A percentile compares a stretch with the other conserved stretches of the same genome.
Conservation (phyloP, 1,284 basidiomycete genomes). For the Stygiomarasmius scandens region DNA sequence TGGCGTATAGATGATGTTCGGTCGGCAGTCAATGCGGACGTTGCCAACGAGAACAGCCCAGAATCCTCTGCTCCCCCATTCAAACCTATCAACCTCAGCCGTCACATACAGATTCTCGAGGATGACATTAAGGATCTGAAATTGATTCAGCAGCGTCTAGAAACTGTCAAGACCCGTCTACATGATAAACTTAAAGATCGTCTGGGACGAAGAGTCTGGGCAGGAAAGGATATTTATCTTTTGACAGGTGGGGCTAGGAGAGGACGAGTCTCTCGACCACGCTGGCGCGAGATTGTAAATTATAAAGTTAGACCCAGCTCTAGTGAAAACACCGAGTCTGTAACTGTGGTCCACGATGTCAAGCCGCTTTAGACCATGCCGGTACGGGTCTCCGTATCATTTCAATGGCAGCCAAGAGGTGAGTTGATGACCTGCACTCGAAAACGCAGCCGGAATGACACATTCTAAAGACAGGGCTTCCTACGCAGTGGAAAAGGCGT, state of each 20-base stretch:
- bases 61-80: constrained; percentile 22
- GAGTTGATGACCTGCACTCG: no score
- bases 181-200: constrained; percentile 66
- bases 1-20: constrained; percentile 16
- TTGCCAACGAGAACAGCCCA: constrained; percentile 27
- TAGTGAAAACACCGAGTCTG: not conserved
- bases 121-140: constrained; percentile 55
- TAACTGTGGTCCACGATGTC: not conserved
- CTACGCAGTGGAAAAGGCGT: no score
- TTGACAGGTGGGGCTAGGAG: constrained; percentile 29
- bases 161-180: constrained; percentile 50
- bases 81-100: constrained; percentile 53
- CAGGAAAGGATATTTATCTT: constrained; percentile 56
- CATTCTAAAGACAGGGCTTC: no score
- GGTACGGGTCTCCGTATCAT: no score
- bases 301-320: not conserved
- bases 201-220: constrained; percentile 72
- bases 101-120: constrained; percentile 57
- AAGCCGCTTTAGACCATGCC: not conserved
- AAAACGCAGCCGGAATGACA: no score
- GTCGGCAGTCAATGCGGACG: constrained; percentile 30
- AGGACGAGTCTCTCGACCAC: not conserved
- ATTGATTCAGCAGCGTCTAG: constrained; percentile 42
- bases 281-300: constrained; percentile 8
- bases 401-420: no score